Conservation (phyloP, 345 rosid genomes). For the Aegle marmelos region DNA sequence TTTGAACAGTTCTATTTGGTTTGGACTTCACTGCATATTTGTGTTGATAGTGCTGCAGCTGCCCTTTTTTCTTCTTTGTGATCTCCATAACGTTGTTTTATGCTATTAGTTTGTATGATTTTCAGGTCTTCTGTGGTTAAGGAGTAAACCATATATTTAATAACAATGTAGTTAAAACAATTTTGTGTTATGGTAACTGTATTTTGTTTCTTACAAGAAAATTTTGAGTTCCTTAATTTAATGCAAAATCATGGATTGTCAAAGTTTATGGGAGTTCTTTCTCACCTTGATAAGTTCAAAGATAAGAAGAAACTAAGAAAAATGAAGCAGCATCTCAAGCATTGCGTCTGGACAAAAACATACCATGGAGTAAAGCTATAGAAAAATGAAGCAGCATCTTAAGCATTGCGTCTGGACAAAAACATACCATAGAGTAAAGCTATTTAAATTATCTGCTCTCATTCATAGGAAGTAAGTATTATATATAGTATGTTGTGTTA, state of each 20-base stretch:
- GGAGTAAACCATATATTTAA: not conserved
- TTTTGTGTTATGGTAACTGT: not conserved
- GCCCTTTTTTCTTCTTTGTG: not conserved
- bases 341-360: conserved; percentile 95
- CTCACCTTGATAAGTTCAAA: conserved; percentile 90
- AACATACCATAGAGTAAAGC: conserved; percentile 79
- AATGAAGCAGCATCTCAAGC: conserved; percentile 86
- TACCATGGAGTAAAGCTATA: conserved; percentile 84
- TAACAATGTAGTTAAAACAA: not conserved
- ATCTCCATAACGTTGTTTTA: not conserved
- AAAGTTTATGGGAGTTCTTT: conserved; percentile 91
- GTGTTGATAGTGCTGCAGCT: not conserved
- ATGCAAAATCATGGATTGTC: conserved; percentile 96
- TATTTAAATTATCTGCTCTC: conserved; percentile 88
- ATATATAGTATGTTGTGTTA: not conserved
- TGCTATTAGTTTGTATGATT: not conserved
- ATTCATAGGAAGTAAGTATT: conserved; percentile 77
- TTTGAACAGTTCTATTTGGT: not conserved
- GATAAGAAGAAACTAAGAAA: conserved; percentile 86
- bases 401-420: conserved; percentile 98
- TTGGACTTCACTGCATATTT: not conserved
- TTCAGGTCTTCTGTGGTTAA: not conserved
- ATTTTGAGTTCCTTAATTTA: conserved; percentile 93
- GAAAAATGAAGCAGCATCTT: conserved; percentile 81
- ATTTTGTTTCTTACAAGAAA: conserved; percentile 54